These are phyloP conservation scores for Ustilago xerochloae DNA, from an alignment of 1,284 basidiomycete genomes.

Conservation along the genomic window DNA sequence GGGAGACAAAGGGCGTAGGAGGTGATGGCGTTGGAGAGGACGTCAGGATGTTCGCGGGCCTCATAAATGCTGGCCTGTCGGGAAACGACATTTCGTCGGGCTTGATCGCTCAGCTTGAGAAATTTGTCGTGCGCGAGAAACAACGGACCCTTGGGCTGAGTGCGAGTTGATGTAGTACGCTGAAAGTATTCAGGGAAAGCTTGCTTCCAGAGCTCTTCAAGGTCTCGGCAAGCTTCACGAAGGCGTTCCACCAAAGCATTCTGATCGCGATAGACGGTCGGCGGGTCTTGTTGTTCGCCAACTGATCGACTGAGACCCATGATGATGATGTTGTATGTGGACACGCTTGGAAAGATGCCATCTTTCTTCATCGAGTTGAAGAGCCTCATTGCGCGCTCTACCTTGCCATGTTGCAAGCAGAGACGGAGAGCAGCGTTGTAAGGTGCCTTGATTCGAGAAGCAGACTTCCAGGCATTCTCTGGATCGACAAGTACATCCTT, in stretches of 20 bases:
- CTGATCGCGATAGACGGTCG: background rate
- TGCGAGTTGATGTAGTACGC: background rate
- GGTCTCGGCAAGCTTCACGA: constrained; percentile 13
- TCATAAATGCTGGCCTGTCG: constrained; percentile 37
- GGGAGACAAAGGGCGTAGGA: constrained; percentile 20
- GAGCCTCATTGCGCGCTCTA: constrained; percentile 25
- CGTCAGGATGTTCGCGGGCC: constrained; percentile 19
- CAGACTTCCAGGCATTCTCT: constrained; percentile 34
- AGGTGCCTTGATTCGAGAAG: constrained; percentile 39
- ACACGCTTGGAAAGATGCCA: constrained; percentile 33
- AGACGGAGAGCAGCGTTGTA: constrained; percentile 33
- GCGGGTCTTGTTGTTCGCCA: background rate
- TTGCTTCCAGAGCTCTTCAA: constrained; percentile 42
- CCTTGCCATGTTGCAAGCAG: constrained; percentile 8
- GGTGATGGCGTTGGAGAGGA: constrained; percentile 23
- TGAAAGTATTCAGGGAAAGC: constrained; percentile 34
- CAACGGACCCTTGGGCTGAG: background rate
- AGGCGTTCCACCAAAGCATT: background rate
- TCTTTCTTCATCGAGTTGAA: constrained; percentile 51
- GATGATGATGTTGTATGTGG: constrained; percentile 27
- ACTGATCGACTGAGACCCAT: constrained; percentile 11
- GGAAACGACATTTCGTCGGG: constrained; percentile 37
- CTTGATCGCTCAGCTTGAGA: constrained; percentile 15
- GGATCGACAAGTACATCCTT: constrained; percentile 34
- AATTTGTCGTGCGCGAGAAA: constrained; percentile 15